Base-by-base conservation (phyloP, 371 early-diverging fungal species). In the Apophysomyces sp. region DNA sequence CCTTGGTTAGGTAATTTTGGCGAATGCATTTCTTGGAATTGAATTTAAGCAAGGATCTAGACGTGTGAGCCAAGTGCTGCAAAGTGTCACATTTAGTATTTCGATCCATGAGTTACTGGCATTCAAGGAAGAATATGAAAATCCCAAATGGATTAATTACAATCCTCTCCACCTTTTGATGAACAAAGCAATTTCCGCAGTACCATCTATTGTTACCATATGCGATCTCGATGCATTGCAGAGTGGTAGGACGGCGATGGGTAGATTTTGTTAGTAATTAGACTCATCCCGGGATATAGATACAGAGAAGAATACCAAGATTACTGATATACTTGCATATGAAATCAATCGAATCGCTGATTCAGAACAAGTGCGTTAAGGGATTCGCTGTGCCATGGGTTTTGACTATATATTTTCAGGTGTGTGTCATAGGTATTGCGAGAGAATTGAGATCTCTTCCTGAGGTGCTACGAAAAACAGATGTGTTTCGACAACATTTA, bases 401-500 rank as follows among this genome's bases (percentile, higher is more conserved):
- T n/a, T n/a, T n/a, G n/a, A n/a, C n/a, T n/a, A n/a, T n/a, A n/a
- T n/a, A 6, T 41, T 7, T 2, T 2, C 52, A 71, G 72, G 63
- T 80, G 8, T 73, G 68, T 24, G 32, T 80, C 32, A 58, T 77
- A 13, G 80, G 77, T 11, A 16, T 80, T 31, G 76, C 75, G 2
- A 62, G 60, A 34, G 57, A 71, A 21, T 27, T 77, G 1, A 52
- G 53, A 29, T n/a, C 29, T 4, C 49, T 80, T 8, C 77, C 80
- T 1, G 72, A 72, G 7, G 21, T 64, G 31, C 41, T 77, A 11
- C 58, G 60, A 34, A 69, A 73, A 36, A 70, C 69, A 3, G 73
- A 73, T 53, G 62, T 74, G 4, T 80, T 80, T 59, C 65, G 61
- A 26, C 77, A 80, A 30, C 80, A 77, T 40, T 59, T 77, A 34